These are phyloP conservation scores for Gentiana dahurica DNA, from an alignment of 257 asterid species.

Conservation along the genomic window DNA sequence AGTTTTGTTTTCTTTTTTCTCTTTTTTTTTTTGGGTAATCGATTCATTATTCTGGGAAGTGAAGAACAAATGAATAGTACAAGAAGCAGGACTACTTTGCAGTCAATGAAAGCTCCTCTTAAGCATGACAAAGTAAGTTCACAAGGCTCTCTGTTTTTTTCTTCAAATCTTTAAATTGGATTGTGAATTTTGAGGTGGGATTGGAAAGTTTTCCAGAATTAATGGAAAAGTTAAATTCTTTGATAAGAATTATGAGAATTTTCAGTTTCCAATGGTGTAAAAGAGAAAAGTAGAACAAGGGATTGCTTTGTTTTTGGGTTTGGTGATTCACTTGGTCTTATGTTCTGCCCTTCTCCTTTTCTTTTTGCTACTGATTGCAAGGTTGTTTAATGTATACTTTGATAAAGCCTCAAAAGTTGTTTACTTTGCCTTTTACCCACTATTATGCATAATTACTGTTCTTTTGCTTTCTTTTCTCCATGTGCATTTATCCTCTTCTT, in stretches of 20 bases:
- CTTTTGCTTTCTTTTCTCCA: conserved; percentile 7
- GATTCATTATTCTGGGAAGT: conserved; percentile 22
- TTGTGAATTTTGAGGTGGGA: conserved; percentile 7
- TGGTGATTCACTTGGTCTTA: conserved; percentile 1
- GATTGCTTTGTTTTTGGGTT: conserved; percentile 1
- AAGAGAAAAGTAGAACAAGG: background rate
- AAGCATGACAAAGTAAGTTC: conserved; percentile 42
- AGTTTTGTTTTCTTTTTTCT: conserved; percentile 13
- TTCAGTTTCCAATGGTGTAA: conserved; percentile 8
- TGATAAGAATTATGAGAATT: conserved; percentile 9
- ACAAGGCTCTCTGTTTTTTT: background rate
- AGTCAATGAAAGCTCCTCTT: conserved; percentile 32
- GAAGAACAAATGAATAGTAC: conserved; percentile 37
- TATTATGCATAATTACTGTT: conserved; percentile 12
- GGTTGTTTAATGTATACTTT: conserved; percentile 13
- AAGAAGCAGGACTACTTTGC: conserved; percentile 51
- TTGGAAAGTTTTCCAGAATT: conserved; percentile 12
- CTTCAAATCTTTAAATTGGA: background rate
- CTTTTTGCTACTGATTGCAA: conserved; percentile 13
- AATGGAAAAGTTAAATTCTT: conserved; percentile 20
- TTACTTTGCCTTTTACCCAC: conserved; percentile 23
- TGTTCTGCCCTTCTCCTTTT: background rate
- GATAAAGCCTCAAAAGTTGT: conserved; percentile 13
- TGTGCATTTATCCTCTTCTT: conserved; percentile 14
- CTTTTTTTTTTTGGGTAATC: no score